Evolutionary conservation across 371 early-diverging fungal species (phyloP).

Genomic region (Mortierella sp.): DNA sequence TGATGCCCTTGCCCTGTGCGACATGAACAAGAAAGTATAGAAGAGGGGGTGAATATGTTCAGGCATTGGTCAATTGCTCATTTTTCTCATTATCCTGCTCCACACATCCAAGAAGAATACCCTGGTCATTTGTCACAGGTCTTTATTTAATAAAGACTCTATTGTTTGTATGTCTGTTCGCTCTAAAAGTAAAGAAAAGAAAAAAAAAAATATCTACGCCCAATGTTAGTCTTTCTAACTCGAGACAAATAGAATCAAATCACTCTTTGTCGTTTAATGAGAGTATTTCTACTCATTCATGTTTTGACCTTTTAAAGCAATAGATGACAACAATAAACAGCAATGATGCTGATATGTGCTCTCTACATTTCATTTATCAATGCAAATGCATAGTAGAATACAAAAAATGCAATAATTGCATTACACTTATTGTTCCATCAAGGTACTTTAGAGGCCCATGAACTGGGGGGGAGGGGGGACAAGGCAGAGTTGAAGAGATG

Average conservation of each 20-base stretch:
- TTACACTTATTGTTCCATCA: too few relatives aligned
- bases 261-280: neutral
- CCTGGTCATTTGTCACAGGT: too few relatives aligned
- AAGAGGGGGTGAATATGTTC: too few relatives aligned
- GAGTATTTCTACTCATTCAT: neutral
- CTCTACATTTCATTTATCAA: too few relatives aligned
- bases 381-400: neutral
- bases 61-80: neutral
- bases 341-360: too few relatives aligned
- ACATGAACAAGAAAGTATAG: conserved; percentile 1
- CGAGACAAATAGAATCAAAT: neutral
- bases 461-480: too few relatives aligned
- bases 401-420: too few relatives aligned
- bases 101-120: neutral
- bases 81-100: neutral
- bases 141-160: too few relatives aligned
- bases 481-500: too few relatives aligned
- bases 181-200: neutral
- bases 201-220: neutral
- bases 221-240: neutral
- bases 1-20: conserved; percentile 6
- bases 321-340: too few relatives aligned
- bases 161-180: too few relatives aligned
- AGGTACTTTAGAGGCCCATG: too few relatives aligned
- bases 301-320: neutral